Evolutionary conservation across 495 filamentous ascomycete genomes (phyloP), one percentile per base, ranked within the genome.

Genomic region (Jackrogersella multiformis): DNA sequence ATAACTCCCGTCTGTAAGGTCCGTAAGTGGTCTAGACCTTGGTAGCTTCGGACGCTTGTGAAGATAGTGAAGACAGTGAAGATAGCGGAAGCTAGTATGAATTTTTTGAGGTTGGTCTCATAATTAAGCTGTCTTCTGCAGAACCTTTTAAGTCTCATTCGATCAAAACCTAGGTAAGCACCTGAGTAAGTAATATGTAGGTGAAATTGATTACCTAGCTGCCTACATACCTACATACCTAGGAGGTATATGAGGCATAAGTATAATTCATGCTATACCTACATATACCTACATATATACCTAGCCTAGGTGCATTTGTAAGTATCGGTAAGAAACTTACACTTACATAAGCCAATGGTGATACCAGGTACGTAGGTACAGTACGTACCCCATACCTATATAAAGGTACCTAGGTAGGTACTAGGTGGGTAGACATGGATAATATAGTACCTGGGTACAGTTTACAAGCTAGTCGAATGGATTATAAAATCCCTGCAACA

Each of bases 401-500:
- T 7, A 30, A 30, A 30, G 34, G 10, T 36, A 36, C 34, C 34
- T 36, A n/a, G n/a, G 34, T 36, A 36, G 5, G 34, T 10, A n/a
- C 4, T 36, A 36, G 4, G 34, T 36, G 12, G 6, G 2, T 13
- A 36, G 4, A 41, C n/a, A 18, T 15, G 15, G 4, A n/a, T 41
- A 5, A 18, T 13, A n/a, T 3, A 30, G 26, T 30, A 30, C 3
- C 26, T 30, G 7, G 4, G 7, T 30, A 30, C 26, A n/a, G n/a
- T n/a, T n/a, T n/a, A 26, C 16, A 46, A 46, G 21, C 30, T n/a
- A 10, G 12, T 20, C n/a, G n/a, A 53, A 3, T 30, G 26, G 26
- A 30, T 7, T 53, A 46, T 13, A 26, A n/a, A 26, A 69, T 70
- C 67, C 67, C 67, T 70, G 67, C 67, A 26, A 61, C 67, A 64